A percentile compares a stretch with the other conserved stretches of the same genome.
Evolutionary conservation across 2,329 filamentous ascomycete species (phyloP).

Genomic region (Alternaria solani): DNA sequence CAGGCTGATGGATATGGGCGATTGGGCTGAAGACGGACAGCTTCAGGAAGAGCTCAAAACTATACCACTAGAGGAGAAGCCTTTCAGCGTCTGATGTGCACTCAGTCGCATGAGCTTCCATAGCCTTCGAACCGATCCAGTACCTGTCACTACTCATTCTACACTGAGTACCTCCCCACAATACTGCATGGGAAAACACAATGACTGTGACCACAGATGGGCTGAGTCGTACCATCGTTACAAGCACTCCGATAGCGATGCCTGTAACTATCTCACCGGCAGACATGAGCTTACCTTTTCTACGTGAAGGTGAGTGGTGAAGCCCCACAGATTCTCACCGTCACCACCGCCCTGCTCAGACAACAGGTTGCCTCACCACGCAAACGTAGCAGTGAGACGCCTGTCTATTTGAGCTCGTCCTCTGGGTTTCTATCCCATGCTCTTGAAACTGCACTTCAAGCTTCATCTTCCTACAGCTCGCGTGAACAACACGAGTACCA

Average conservation of each 20-base stretch:
- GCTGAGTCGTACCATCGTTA: background rate
- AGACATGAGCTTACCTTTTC: background rate
- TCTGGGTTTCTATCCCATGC: background rate
- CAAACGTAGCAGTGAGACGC: background rate
- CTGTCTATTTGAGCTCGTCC: constrained; percentile 10
- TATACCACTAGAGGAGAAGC: constrained; percentile 4
- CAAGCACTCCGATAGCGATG: background rate
- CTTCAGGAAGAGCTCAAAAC: background rate
- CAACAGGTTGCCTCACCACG: constrained; percentile 16
- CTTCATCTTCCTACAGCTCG: background rate
- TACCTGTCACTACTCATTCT: background rate
- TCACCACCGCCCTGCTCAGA: constrained; percentile 13
- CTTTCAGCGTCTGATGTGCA: constrained; percentile 8
- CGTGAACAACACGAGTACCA: background rate
- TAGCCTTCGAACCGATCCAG: background rate
- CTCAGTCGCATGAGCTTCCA: background rate
- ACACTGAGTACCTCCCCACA: background rate
- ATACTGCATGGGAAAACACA: background rate
- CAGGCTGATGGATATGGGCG: constrained; percentile 42
- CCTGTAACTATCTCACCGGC: background rate
- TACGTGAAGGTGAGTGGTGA: constrained; percentile 15
- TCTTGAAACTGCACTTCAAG: constrained; percentile 11
- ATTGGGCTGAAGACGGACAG: constrained; percentile 25
- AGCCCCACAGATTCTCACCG: constrained; percentile 1
- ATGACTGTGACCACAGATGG: background rate